Percentiles rank a stretch among this genome's conserved stretches.
phyloP scores from a whole-genome alignment of 75 land plant species.

The Ceratopteris richardii region DNA sequence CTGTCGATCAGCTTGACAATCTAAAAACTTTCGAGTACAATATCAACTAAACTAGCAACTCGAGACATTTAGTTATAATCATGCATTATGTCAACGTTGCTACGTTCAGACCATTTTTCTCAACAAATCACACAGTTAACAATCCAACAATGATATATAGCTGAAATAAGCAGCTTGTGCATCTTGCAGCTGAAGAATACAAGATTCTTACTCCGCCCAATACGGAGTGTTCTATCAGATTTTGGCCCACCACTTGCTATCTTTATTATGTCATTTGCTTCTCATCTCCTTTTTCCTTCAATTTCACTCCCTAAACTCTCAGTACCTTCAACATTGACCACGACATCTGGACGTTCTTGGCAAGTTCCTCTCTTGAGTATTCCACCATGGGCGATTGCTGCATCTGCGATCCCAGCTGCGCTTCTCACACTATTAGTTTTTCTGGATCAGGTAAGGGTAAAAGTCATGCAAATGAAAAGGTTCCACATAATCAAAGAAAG shows the following conservation, averaged over 20 bases:
- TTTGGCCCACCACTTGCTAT: slow-evolving; percentile 26
- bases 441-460: slow-evolving; percentile 22
- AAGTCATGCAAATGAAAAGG: too few species aligned
- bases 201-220: slow-evolving; percentile 13
- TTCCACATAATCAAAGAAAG: too few species aligned
- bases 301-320: slow-evolving; percentile 14
- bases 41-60: too few species aligned
- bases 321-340: slow-evolving; percentile 6
- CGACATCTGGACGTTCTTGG: slow-evolving; percentile 20
- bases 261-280: slow-evolving; percentile 16
- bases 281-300: slow-evolving; percentile 11
- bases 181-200: slow-evolving; percentile 14
- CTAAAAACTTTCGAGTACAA: too few species aligned
- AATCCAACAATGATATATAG: too few species aligned
- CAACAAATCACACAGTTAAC: too few species aligned
- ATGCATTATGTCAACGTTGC: too few species aligned
- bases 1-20: too few species aligned
- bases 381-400: slow-evolving; percentile 17
- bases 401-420: slow-evolving; percentile 23
- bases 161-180: too few species aligned
- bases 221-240: slow-evolving; percentile 14
- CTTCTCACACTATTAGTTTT: slow-evolving; percentile 22
- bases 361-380: slow-evolving; percentile 23
- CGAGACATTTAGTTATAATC: too few species aligned
- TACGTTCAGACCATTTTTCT: too few species aligned